Evolutionary conservation across 2,329 filamentous ascomycete genomes (phyloP), one percentile per base, ranked within the genome.

Genomic region (Trichophyton simii): DNA sequence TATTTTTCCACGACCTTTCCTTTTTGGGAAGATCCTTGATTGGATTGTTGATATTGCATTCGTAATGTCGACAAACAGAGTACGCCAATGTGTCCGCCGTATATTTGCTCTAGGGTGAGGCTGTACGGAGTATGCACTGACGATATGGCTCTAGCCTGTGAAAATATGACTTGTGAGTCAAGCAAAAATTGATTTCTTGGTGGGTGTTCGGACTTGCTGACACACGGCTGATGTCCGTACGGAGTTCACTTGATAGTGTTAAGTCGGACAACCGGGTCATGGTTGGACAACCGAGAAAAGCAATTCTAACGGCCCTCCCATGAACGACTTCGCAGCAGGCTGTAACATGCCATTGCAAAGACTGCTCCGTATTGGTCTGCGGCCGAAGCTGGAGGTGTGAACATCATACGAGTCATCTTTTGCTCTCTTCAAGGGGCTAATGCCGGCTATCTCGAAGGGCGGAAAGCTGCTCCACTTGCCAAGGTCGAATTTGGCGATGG

Each of bases 381-480:
- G 11, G 34, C 34, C 34, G 34, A 38, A 38, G 34, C 4, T 38
- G 34, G 9, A 13, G 34, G 4, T 38, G 9, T 38, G 34, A 38
- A 13, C 11, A 13, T 38, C 34, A 38, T 38, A 38, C 34, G 34
- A 38, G 34, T 38, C 34, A 38, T 38, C 34, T 7, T 38, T 38
- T 38, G 34, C 34, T 38, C 34, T 11, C 34, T 38, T n/a, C n/a
- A 22, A 15, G 46, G 50, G 50, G 11, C 28, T 54, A 34, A 11
- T 54, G 22, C 28, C 50, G 50, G 50, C 50, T 54, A 54, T 54
- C 50, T 54, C 25, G 50, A 54, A 54, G 50, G 50, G 50, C 50
- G 50, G 50, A 54, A 54, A 48, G 31, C 22, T 34, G 50, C 25
- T 54, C 50, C 50, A 54, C 50, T 25, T 25, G 22, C 50, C 50